Evolutionary conservation across 495 filamentous ascomycete species (phyloP).

Genomic region (Bacidia gigantensis): DNA sequence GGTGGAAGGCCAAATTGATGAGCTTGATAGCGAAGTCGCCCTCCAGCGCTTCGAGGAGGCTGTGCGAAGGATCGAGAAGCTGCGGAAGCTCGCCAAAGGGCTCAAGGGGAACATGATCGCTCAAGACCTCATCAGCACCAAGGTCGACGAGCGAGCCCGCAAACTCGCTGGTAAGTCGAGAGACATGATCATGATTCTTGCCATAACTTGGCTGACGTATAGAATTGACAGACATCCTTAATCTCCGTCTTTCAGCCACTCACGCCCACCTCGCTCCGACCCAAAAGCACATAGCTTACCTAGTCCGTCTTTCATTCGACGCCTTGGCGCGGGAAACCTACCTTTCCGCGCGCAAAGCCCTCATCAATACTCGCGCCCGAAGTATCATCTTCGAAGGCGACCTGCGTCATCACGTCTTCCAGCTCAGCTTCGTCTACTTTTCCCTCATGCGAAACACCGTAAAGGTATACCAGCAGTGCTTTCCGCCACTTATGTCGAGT

Average conservation of each 20-base stretch:
- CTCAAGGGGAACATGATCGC: conserved; percentile 74
- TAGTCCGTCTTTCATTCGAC: conserved; percentile 75
- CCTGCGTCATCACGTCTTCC: conserved; percentile 80
- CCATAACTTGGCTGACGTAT: background rate
- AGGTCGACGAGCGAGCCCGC: conserved; percentile 73
- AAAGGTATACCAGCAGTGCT: conserved; percentile 75
- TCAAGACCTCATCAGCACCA: conserved; percentile 75
- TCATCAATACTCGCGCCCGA: conserved; percentile 67
- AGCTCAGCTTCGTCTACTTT: conserved; percentile 95
- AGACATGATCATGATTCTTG: too few species aligned
- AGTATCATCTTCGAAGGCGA: conserved; percentile 91
- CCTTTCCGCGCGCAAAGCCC: conserved; percentile 57
- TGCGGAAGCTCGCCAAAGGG: conserved; percentile 61
- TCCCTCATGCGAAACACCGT: conserved; percentile 84
- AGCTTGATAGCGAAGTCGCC: conserved; percentile 90
- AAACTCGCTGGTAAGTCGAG: conserved; percentile 46
- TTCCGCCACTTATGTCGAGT: conserved; percentile 72
- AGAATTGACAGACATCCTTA: conserved; percentile 37
- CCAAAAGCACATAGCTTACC: conserved; percentile 61
- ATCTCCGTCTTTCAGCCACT: conserved; percentile 57
- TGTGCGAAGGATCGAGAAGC: conserved; percentile 65
- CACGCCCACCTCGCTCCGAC: conserved; percentile 61
- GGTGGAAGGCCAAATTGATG: conserved; percentile 91
- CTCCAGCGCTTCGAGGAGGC: conserved; percentile 80
- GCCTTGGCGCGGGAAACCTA: conserved; percentile 80